These are phyloP conservation scores for Protostelium mycophagum DNA, from an alignment of 78 protist genomes.

Conservation along the genomic window DNA sequence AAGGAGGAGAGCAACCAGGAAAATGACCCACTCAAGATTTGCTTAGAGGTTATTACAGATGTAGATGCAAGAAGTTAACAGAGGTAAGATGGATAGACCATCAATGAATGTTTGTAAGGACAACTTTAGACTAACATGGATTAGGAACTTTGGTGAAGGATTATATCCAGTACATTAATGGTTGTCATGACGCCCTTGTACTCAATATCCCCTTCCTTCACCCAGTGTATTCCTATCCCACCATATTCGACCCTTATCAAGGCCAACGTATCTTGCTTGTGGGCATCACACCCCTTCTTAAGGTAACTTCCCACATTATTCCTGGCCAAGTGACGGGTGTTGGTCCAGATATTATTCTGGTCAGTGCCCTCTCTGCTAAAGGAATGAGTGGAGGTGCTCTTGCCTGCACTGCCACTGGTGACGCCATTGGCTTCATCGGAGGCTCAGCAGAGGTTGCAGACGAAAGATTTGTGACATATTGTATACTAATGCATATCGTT, in stretches of 20 bases:
- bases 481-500: neutral
- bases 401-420: constrained; percentile 1
- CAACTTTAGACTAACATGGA: too few species aligned
- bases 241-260: neutral
- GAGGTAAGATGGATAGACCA: too few species aligned
- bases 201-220: neutral
- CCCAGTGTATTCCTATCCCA: constrained; percentile 1
- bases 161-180: neutral
- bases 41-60: too few species aligned
- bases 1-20: too few species aligned
- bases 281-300: neutral
- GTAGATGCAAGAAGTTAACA: too few species aligned
- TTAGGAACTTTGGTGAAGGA: neutral
- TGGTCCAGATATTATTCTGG: neutral
- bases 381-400: constrained; percentile 1
- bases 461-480: neutral
- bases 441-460: constrained; percentile 2
- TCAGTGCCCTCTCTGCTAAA: neutral
- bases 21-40: too few species aligned
- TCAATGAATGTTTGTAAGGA: too few species aligned
- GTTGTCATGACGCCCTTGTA: neutral
- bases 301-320: neutral
- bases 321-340: neutral
- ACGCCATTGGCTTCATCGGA: neutral
- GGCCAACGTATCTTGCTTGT: neutral